Evolutionary conservation across 1,284 basidiomycete species (phyloP), one percentile per base, ranked within the genome.

Genomic region (Trichosporon ovoides): DNA sequence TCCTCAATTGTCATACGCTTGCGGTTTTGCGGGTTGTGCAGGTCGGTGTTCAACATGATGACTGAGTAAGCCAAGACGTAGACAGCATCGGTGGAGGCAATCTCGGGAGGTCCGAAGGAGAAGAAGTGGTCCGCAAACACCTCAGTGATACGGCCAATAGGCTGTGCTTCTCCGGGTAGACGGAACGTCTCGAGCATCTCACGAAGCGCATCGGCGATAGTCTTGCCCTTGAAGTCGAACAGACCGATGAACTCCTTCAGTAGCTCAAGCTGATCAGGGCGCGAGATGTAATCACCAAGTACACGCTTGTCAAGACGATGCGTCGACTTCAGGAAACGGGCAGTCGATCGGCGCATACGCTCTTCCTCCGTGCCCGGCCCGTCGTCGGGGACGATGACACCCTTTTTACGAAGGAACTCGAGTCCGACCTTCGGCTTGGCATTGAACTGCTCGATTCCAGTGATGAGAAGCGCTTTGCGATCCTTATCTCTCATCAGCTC

Each of bases 1-100:
- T 98, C 96, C 52, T 96, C 92, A 60, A 96, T 83, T 0, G 90
- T 84, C 96, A 98, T 99, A 7, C 91, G 85, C 85, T 95, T 95
- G 87, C 88, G 80, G 64, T 95, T 84, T 81, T 97, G 93, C n/a
- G 95, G 93, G 74, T 91, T 98, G 76, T 98, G 95, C 59, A 87
- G 84, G 79, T 99, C 96, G 2, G 96, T 98, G 77, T 99, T 99
- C 58, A 99, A 84, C 92, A 99, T 86, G 76, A 99, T 98, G 64
- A 99, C 87, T 0, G 95, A 97, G 76, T 88, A 99, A 0, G 95
- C 85, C 24, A 99, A 79, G 3, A 99, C 89, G 77, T 97, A 96
- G 20, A 92, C 90, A 1, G 95, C 91, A 75, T 98, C 96, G 77
- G 92, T 86, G 43, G 82, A 88, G 69, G 88, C 90, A 67, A 98